Evolutionary conservation across 805 yeast species (phyloP).

Genomic region (Barnettozyma salicaria): DNA sequence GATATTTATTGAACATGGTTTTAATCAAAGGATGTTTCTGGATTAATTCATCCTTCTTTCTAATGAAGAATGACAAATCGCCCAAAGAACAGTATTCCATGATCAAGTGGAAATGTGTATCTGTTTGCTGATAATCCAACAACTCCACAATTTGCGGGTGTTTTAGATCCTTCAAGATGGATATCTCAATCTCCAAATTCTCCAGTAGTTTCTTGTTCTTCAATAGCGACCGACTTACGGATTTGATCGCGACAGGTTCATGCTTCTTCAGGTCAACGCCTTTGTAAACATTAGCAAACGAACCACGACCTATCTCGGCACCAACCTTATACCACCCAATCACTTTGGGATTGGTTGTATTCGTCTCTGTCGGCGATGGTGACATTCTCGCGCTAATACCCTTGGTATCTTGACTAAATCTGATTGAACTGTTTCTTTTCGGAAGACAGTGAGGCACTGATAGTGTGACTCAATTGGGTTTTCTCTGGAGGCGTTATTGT

Average conservation of each 20-base stretch:
- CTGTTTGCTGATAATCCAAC: slow-evolving; percentile 75
- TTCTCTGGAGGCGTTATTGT: too few relatives aligned
- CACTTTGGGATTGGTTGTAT: slow-evolving; percentile 10
- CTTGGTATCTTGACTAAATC: too few relatives aligned
- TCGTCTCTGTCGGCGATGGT: too few relatives aligned
- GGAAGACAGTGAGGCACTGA: too few relatives aligned
- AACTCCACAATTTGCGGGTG: slow-evolving; percentile 92
- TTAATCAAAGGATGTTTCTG: slow-evolving; percentile 74
- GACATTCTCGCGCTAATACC: too few relatives aligned
- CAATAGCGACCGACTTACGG: slow-evolving; percentile 76
- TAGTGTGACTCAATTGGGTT: too few relatives aligned
- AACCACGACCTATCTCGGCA: slow-evolving; percentile 84
- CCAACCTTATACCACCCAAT: slow-evolving; percentile 25
- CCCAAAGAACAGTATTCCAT: slow-evolving; percentile 98
- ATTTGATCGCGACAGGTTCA: slow-evolving; percentile 78
- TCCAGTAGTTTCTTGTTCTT: slow-evolving; percentile 83
- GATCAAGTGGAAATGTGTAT: slow-evolving; percentile 74
- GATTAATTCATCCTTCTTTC: slow-evolving; percentile 64
- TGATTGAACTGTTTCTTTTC: too few relatives aligned
- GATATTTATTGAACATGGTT: slow-evolving; percentile 72
- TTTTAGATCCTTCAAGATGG: slow-evolving; percentile 77
- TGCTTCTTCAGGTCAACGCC: slow-evolving; percentile 53
- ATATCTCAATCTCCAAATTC: slow-evolving; percentile 87
- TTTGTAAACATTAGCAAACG: slow-evolving; percentile 92
- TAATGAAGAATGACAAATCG: slow-evolving; percentile 82